Conservation (phyloP, 2,329 filamentous ascomycete species). For the Ramularia endophylla region DNA sequence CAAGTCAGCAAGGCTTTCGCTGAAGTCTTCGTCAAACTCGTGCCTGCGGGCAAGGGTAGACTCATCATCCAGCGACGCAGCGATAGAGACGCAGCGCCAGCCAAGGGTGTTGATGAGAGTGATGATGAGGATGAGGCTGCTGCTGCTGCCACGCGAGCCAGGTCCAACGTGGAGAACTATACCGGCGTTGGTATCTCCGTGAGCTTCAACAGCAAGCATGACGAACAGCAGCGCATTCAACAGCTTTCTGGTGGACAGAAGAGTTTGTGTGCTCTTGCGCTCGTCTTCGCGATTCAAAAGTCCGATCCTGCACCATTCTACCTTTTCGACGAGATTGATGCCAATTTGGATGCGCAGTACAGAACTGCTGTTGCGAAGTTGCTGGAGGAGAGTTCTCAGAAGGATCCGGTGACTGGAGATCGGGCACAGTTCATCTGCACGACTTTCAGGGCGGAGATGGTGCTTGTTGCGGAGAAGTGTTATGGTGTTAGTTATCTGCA, state of each 20-base stretch:
- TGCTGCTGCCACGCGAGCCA: conserved; percentile 40
- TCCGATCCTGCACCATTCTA: conserved; percentile 98
- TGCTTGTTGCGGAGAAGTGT: conserved; percentile 92
- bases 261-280: conserved; percentile 86
- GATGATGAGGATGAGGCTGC: conserved; percentile 55
- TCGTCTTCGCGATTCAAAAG: conserved; percentile 98
- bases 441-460: conserved; percentile 95
- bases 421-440: conserved; percentile 85
- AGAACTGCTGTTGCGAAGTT: conserved; percentile 90
- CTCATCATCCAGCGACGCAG: conserved; percentile 89
- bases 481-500: conserved; percentile 90
- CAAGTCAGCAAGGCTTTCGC: conserved; percentile 93
- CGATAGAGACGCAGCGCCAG: conserved; percentile 54
- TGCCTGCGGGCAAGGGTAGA: conserved; percentile 85
- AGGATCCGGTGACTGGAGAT: conserved; percentile 33
- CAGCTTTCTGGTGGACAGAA: conserved; percentile 97
- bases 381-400: conserved; percentile 53
- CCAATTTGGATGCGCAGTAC: conserved; percentile 97
- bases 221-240: conserved; percentile 96
- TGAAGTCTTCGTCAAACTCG: conserved; percentile 87
- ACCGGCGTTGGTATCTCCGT: conserved; percentile 94
- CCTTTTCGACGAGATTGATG: conserved; percentile 98
- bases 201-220: conserved; percentile 97
- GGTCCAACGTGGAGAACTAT: conserved; percentile 75
- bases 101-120: conserved; percentile 46